These are phyloP conservation scores for Dichotomocladium elegans DNA, from an alignment of 371 early-diverging fungal genomes.

Conservation along the genomic window DNA sequence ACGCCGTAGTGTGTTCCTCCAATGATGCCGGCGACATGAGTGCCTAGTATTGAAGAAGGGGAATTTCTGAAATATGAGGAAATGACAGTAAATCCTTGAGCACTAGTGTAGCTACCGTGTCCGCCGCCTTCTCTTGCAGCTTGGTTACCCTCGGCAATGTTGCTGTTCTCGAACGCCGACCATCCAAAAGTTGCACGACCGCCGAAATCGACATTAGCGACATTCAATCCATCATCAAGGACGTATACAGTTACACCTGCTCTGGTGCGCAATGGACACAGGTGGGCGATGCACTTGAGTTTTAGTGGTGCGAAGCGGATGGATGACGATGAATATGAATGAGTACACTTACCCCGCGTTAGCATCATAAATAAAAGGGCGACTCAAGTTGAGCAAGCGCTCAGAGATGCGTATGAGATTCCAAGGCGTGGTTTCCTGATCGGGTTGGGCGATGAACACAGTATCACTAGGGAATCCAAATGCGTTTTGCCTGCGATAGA, in stretches of 20 bases:
- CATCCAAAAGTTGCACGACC: conserved; percentile 59
- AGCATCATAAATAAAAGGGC: conserved; percentile 25
- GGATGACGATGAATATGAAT: background rate
- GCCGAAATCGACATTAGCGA: conserved; percentile 48
- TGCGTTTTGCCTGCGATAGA: background rate
- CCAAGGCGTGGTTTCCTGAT: conserved; percentile 21
- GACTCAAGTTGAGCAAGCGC: conserved; percentile 6
- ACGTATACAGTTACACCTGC: conserved; percentile 49
- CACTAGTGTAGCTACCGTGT: conserved; percentile 4
- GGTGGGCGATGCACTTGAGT: background rate
- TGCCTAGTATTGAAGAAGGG: background rate
- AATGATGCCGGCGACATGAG: conserved; percentile 76
- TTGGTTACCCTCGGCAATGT: conserved; percentile 21
- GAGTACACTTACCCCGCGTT: conserved; percentile 18
- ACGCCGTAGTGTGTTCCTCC: conserved; percentile 79
- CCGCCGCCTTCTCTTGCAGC: conserved; percentile 4
- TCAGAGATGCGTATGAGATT: conserved; percentile 39
- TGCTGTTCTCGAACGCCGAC: conserved; percentile 59
- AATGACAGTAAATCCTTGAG: too few species aligned
- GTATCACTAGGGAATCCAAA: background rate
- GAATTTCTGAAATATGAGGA: background rate
- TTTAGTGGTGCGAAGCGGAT: background rate
- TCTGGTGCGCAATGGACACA: too few species aligned
- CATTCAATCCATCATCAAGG: conserved; percentile 43
- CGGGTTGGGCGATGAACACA: background rate